phyloP scores from a whole-genome alignment of 768 basidiomycete species.

The Cubamyces lactineus region DNA sequence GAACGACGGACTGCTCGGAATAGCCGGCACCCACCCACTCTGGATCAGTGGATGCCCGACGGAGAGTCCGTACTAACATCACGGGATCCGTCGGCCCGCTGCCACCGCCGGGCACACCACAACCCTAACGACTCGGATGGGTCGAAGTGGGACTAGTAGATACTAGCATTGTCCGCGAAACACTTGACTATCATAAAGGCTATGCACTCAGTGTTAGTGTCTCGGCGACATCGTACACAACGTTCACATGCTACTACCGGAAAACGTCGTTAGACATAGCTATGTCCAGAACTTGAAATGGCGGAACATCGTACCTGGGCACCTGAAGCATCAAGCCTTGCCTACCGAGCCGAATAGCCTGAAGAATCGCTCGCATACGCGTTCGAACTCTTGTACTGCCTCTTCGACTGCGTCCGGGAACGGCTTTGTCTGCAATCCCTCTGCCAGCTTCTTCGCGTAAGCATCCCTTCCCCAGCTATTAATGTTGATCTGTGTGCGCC shows the following conservation, averaged over 20 bases:
- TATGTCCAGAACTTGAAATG: no score
- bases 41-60: not conserved
- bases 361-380: conserved; percentile 46
- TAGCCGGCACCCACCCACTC: not conserved
- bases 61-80: not conserved
- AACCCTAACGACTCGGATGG: not conserved
- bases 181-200: no score
- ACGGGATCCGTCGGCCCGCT: not conserved
- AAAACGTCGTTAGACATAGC: no score
- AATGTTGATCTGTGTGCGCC: conserved; percentile 40
- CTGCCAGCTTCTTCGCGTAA: conserved; percentile 42
- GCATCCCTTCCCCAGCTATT: conserved; percentile 52
- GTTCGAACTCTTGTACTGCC: conserved; percentile 46
- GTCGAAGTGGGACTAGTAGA: no score
- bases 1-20: not conserved
- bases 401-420: conserved; percentile 51
- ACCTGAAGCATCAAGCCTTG: conserved; percentile 34
- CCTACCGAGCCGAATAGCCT: conserved; percentile 45
- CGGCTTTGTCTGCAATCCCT: conserved; percentile 38
- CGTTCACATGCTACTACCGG: no score
- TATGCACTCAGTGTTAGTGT: no score
- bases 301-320: not conserved
- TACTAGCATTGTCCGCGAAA: no score
- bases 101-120: not conserved
- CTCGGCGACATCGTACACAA: no score